Evolutionary conservation across 1,284 basidiomycete genomes (phyloP).

Genomic region (Cystobasidiaceae sp.): DNA sequence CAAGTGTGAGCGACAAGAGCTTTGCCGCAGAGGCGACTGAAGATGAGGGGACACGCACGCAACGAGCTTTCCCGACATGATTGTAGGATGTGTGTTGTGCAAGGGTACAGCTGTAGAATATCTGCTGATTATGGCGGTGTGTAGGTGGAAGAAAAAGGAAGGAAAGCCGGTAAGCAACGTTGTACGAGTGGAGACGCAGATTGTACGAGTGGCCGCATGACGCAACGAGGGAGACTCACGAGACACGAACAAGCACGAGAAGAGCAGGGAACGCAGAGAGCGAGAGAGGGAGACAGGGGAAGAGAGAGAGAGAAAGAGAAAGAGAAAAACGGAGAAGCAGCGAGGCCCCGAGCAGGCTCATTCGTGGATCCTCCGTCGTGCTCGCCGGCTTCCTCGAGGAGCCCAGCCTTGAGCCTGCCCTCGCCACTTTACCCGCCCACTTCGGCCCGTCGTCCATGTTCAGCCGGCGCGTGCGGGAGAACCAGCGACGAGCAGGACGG

Average conservation of each 20-base stretch:
- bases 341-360: background rate
- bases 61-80: slow-evolving; percentile 8
- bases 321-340: background rate
- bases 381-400: background rate
- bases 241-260: background rate
- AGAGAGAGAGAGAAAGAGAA: background rate
- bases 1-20: background rate
- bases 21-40: background rate
- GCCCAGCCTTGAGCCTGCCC: background rate
- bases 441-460: no score
- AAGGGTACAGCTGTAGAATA: background rate
- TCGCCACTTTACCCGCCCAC: background rate
- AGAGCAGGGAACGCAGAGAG: background rate
- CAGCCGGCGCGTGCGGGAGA: no score
- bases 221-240: background rate
- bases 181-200: background rate
- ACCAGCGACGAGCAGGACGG: no score
- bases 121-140: background rate
- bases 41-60: background rate
- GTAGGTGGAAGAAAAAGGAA: background rate
- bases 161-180: background rate
- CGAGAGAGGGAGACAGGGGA: background rate
- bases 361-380: background rate
- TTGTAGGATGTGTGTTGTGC: background rate
- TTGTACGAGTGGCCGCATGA: no score